Conservation (phyloP, 192 early-diverging fungal species). For the Coemansia furcata region DNA sequence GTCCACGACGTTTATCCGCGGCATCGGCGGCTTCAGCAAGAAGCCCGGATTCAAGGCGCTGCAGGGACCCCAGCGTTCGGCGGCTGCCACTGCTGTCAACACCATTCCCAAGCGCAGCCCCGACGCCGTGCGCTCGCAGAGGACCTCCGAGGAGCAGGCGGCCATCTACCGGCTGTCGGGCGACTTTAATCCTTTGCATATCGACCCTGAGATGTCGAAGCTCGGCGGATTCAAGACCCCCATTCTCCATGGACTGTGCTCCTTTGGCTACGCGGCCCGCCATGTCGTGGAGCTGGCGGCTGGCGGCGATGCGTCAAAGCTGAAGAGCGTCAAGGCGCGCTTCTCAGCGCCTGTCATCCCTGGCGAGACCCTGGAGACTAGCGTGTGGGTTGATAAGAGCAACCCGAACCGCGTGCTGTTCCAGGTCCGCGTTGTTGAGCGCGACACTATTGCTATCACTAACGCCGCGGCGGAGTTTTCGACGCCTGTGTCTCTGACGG, state of each 20-base stretch:
- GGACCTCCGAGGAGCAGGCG: slow-evolving; percentile 89
- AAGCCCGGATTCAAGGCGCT: slow-evolving; percentile 57
- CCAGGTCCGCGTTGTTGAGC: slow-evolving; percentile 91
- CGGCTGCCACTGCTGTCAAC: slow-evolving; percentile 77
- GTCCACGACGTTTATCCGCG: slow-evolving; percentile 92
- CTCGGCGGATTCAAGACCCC: slow-evolving; percentile 96
- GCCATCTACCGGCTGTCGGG: slow-evolving; percentile 94
- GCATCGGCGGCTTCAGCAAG: slow-evolving; percentile 85
- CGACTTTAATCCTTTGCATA: slow-evolving; percentile 97
- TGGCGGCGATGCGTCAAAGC: slow-evolving; percentile 62
- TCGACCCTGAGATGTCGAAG: slow-evolving; percentile 91
- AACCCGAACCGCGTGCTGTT: slow-evolving; percentile 88
- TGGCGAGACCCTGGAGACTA: slow-evolving; percentile 96
- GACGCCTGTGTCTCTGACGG: slow-evolving; percentile 19
- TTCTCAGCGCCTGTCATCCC: slow-evolving; percentile 89
- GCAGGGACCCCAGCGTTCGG: slow-evolving; percentile 56
- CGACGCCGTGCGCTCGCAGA: slow-evolving; percentile 79
- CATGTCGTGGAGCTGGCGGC: slow-evolving; percentile 81
- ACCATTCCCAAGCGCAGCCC: slow-evolving; percentile 77
- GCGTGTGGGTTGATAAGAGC: slow-evolving; percentile 80
- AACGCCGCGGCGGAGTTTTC: slow-evolving; percentile 88
- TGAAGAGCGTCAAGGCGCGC: slow-evolving; percentile 86
- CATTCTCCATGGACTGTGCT: slow-evolving; percentile 95
- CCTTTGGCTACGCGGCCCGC: slow-evolving; percentile 88
- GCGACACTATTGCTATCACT: slow-evolving; percentile 84